phyloP scores from a whole-genome alignment of 2,329 filamentous ascomycete species.

The Clonostachys sp. region DNA sequence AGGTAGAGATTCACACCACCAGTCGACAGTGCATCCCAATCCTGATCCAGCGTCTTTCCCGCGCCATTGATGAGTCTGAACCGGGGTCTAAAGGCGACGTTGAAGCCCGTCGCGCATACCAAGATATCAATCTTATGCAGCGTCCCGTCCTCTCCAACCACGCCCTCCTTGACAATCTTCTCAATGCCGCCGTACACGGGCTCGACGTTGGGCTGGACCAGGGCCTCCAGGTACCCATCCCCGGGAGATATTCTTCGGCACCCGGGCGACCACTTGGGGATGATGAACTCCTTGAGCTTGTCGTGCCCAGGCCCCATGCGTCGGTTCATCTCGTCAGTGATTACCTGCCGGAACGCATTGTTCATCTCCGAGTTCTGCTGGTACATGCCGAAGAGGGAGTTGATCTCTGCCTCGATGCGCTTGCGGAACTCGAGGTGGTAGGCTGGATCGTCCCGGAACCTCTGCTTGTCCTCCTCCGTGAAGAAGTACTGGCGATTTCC shows the following conservation, averaged over 20 bases:
- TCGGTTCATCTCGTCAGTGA: conserved; percentile 35
- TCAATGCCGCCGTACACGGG: conserved; percentile 30
- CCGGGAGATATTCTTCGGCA: conserved; percentile 35
- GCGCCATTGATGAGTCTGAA: conserved; percentile 31
- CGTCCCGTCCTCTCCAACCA: conserved; percentile 17
- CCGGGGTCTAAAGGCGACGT: conserved; percentile 29
- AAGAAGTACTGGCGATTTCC: conserved; percentile 32
- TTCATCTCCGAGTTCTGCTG: conserved; percentile 31
- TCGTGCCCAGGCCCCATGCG: conserved; percentile 33
- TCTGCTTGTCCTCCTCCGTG: conserved; percentile 28
- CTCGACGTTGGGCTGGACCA: conserved; percentile 37
- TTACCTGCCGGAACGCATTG: conserved; percentile 27
- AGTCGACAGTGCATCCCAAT: conserved; percentile 30
- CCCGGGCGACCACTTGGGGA: conserved; percentile 36
- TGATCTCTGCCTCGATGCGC: conserved; percentile 34
- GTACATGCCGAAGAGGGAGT: conserved; percentile 34
- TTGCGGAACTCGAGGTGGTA: conserved; percentile 34
- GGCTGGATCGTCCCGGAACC: conserved; percentile 30
- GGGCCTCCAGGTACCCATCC: conserved; percentile 33
- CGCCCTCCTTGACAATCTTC: conserved; percentile 23
- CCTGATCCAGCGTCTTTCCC: conserved; percentile 31
- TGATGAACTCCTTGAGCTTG: conserved; percentile 31
- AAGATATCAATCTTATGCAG: conserved; percentile 21
- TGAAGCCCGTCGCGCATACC: conserved; percentile 34
- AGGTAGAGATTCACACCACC: conserved; percentile 39